These are phyloP conservation scores for Hymenoscyphus occultus DNA, from an alignment of 2,329 filamentous ascomycete species.

Conservation along the genomic window DNA sequence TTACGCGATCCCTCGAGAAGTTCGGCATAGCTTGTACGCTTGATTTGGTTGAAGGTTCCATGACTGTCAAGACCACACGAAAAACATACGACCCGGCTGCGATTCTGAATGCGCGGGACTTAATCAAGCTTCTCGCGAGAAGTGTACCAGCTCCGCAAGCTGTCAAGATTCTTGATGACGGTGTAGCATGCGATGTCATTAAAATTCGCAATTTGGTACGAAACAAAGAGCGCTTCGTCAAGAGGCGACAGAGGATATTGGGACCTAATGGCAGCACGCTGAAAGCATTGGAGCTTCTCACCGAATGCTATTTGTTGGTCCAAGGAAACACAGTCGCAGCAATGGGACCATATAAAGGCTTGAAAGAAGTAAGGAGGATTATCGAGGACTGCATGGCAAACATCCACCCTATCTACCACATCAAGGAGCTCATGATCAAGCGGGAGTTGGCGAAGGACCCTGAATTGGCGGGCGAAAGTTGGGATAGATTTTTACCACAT, in stretches of 20 bases:
- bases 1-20: conserved; percentile 85
- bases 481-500: conserved; percentile 94
- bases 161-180: conserved; percentile 90
- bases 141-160: conserved; percentile 92
- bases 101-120: conserved; percentile 88
- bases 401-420: conserved; percentile 84
- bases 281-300: conserved; percentile 90
- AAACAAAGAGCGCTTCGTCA: conserved; percentile 94
- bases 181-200: conserved; percentile 88
- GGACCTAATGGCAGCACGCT: conserved; percentile 89
- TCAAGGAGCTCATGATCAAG: conserved; percentile 95
- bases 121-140: conserved; percentile 88
- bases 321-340: conserved; percentile 92
- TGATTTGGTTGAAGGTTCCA: conserved; percentile 91
- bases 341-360: conserved; percentile 88
- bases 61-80: conserved; percentile 93
- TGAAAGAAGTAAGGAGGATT: conserved; percentile 87
- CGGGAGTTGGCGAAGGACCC: conserved; percentile 88
- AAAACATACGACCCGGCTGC: conserved; percentile 90
- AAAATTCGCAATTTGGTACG: conserved; percentile 88
- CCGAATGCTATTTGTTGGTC: conserved; percentile 87
- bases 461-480: conserved; percentile 80
- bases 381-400: conserved; percentile 97
- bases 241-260: conserved; percentile 86
- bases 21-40: conserved; percentile 85